phyloP scores from a whole-genome alignment of 495 filamentous ascomycete genomes.

The Astrothelium macrocarpum region DNA sequence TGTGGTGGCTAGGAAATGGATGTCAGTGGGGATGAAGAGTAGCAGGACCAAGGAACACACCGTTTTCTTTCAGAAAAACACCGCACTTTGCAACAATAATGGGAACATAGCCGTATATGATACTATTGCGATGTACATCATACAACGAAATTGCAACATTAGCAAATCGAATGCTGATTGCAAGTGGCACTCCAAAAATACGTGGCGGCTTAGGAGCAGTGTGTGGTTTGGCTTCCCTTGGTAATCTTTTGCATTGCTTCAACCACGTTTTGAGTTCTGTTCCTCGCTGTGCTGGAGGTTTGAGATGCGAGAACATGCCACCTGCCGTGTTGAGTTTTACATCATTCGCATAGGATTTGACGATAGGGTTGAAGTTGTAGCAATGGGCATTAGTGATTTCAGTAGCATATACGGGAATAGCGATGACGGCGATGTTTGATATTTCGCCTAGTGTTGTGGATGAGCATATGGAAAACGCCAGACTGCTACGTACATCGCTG shows the following conservation, averaged over 20 bases:
- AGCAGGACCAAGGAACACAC: slow-evolving; percentile 38
- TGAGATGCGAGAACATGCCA: neutral
- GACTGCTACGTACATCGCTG: neutral
- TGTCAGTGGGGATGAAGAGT: neutral
- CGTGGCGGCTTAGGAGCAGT: slow-evolving; percentile 27
- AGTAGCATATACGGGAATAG: slow-evolving; percentile 3
- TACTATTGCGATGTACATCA: slow-evolving; percentile 81
- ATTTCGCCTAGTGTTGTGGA: slow-evolving; percentile 5
- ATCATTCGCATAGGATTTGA: neutral
- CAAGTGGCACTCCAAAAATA: slow-evolving; percentile 86
- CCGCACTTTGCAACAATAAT: slow-evolving; percentile 97
- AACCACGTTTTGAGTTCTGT: neutral
- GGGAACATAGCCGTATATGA: slow-evolving; percentile 94
- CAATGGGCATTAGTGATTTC: slow-evolving; percentile 1
- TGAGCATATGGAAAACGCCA: slow-evolving; percentile 8
- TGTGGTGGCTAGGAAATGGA: neutral
- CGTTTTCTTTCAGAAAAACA: slow-evolving; percentile 94
- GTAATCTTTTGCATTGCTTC: neutral
- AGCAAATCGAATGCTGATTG: slow-evolving; percentile 89
- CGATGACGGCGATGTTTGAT: slow-evolving; percentile 8
- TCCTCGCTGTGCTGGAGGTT: neutral
- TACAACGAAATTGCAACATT: slow-evolving; percentile 95
- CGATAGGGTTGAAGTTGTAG: neutral
- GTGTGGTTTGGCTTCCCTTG: neutral
- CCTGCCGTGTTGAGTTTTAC: neutral